Evolutionary conservation across 306 rosid genomes (phyloP).

Genomic region (Notholithocarpus densiflorus): DNA sequence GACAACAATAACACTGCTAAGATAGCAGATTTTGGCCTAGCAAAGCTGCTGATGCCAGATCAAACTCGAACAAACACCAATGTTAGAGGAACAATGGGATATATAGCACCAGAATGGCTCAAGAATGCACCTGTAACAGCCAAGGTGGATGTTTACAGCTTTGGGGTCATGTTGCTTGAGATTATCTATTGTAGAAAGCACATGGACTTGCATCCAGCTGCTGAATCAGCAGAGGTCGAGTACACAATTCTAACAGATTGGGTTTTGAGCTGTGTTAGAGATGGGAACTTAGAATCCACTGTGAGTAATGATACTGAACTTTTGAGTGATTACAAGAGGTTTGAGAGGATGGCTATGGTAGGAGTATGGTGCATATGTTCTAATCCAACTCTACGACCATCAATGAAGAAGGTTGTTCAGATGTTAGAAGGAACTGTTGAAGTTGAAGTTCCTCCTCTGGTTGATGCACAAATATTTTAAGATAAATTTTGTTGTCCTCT

Average conservation of each 20-base stretch:
- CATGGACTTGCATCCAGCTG: conserved; percentile 23
- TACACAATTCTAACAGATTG: conserved; percentile 29
- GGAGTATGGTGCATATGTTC: conserved; percentile 33
- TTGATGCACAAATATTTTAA: neutral
- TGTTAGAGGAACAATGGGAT: conserved; percentile 39
- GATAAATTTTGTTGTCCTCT: neutral
- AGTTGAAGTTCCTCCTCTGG: conserved; percentile 27
- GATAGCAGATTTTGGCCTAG: conserved; percentile 34
- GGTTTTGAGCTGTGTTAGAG: conserved; percentile 20
- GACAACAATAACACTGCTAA: conserved; percentile 24
- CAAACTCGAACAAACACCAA: conserved; percentile 26
- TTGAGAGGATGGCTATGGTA: conserved; percentile 34
- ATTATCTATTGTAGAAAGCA: conserved; percentile 28
- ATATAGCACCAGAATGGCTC: conserved; percentile 43
- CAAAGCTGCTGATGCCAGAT: conserved; percentile 26
- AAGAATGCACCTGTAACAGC: conserved; percentile 33
- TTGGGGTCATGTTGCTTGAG: conserved; percentile 33
- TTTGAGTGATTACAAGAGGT: conserved; percentile 18
- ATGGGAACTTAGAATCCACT: conserved; percentile 8
- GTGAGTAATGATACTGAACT: conserved; percentile 20
- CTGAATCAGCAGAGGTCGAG: conserved; percentile 12
- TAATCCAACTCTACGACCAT: conserved; percentile 25
- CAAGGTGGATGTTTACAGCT: conserved; percentile 38
- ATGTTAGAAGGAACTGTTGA: conserved; percentile 34
- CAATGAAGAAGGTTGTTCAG: conserved; percentile 25